Percentiles rank a stretch among this genome's conserved stretches.
Evolutionary conservation across 208 protist genomes (phyloP).

Genomic region (Trypanosoma caninum): DNA sequence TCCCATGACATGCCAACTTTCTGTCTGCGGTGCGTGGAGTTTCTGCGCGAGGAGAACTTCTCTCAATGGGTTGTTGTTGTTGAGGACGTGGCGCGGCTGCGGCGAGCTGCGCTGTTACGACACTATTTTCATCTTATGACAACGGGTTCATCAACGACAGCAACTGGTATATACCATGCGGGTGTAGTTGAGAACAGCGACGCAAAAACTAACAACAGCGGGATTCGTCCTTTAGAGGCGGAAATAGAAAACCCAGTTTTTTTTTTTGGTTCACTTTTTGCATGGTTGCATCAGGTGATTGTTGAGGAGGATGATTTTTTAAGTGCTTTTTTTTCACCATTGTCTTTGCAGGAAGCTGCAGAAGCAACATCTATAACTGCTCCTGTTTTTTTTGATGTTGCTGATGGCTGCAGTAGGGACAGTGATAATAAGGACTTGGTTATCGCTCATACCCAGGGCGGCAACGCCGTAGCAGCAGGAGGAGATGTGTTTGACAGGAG

Average conservation of each 20-base stretch:
- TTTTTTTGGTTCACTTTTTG: slow-evolving; percentile 83
- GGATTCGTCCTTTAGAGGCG: slow-evolving; percentile 65
- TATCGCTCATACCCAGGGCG: not conserved
- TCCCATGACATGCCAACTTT: slow-evolving; percentile 66
- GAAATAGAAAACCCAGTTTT: slow-evolving; percentile 75
- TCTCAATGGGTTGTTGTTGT: slow-evolving; percentile 59
- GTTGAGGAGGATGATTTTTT: slow-evolving; percentile 81
- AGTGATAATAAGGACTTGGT: not conserved
- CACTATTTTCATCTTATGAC: slow-evolving; percentile 85
- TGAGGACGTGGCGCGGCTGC: slow-evolving; percentile 66
- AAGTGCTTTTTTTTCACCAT: slow-evolving; percentile 31
- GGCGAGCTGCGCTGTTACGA: slow-evolving; percentile 67
- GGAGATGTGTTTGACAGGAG: slow-evolving; percentile 1
- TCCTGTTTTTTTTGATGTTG: not conserved
- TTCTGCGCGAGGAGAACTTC: slow-evolving; percentile 60
- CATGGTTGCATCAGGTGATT: slow-evolving; percentile 83
- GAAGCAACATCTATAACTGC: not conserved
- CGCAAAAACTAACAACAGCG: slow-evolving; percentile 11
- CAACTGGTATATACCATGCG: slow-evolving; percentile 41
- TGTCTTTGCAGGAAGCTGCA: not conserved
- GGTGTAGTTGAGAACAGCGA: slow-evolving; percentile 6
- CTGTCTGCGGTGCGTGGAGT: slow-evolving; percentile 57
- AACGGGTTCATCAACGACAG: slow-evolving; percentile 58
- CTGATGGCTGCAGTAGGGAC: not conserved
- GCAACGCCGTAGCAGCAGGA: not conserved